Evolutionary conservation across 305 asterid genomes (phyloP).

Genomic region (Fraxinus baroniana): DNA sequence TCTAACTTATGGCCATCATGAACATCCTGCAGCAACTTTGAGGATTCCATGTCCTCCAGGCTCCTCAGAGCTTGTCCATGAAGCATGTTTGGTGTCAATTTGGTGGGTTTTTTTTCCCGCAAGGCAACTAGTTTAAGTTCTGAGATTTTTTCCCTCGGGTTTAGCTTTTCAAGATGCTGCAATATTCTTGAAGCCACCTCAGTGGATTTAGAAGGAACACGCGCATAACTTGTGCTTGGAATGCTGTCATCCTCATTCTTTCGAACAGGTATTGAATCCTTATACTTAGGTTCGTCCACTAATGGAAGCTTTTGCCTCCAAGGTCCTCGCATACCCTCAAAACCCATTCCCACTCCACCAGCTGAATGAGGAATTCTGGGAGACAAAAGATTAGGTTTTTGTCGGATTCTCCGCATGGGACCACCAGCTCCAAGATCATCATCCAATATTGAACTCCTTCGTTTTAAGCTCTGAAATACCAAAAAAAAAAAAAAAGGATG

Average conservation of each 20-base stretch:
- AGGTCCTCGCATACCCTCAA: constrained; percentile 30
- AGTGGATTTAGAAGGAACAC: constrained; percentile 62
- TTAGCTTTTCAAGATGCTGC: constrained; percentile 67
- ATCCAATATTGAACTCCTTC: constrained; percentile 71
- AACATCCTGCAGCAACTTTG: constrained; percentile 44
- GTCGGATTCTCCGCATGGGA: constrained; percentile 78
- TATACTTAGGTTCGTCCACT: constrained; percentile 34
- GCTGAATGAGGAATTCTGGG: constrained; percentile 35
- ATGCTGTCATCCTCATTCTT: constrained; percentile 40
- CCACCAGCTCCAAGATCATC: constrained; percentile 77
- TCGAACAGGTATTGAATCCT: constrained; percentile 31
- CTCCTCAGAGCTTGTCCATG: constrained; percentile 62
- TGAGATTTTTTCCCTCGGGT: constrained; percentile 61
- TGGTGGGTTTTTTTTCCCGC: constrained; percentile 46
- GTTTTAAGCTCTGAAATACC: constrained; percentile 61
- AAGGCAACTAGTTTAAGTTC: constrained; percentile 49
- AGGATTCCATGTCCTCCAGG: constrained; percentile 55
- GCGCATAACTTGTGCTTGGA: constrained; percentile 52
- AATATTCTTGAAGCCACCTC: constrained; percentile 79
- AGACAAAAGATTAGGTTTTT: constrained; percentile 56
- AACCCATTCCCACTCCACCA: constrained; percentile 40
- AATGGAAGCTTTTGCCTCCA: constrained; percentile 39
- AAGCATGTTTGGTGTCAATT: constrained; percentile 54
- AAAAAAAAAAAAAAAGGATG: background rate
- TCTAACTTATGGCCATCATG: constrained; percentile 42